Conservation (phyloP, 2,329 filamentous ascomycete genomes). For the Myriosclerotinia scirpicola region DNA sequence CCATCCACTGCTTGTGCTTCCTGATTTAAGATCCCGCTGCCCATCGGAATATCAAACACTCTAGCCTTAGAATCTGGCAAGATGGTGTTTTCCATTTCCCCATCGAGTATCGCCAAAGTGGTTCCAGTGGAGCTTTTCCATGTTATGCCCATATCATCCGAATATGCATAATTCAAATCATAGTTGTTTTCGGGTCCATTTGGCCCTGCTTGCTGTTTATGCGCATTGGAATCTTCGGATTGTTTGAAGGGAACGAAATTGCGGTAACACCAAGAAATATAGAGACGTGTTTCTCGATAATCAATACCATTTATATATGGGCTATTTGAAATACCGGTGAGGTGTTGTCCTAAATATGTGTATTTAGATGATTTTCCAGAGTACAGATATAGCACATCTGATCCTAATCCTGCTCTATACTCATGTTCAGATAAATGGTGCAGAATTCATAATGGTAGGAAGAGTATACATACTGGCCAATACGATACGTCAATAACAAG, state of each 20-base stretch:
- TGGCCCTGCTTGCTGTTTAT: constrained; percentile 37
- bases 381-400: constrained; percentile 34
- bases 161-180: constrained; percentile 35
- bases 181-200: constrained; percentile 37
- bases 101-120: constrained; percentile 26
- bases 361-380: constrained; percentile 30
- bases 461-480: constrained; percentile 32
- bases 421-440: background rate
- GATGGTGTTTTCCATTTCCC: constrained; percentile 24
- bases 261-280: constrained; percentile 37
- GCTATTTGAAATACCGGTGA: constrained; percentile 34
- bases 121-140: constrained; percentile 33
- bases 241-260: constrained; percentile 29
- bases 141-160: constrained; percentile 30
- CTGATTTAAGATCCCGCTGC: constrained; percentile 35
- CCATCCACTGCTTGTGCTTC: constrained; percentile 33
- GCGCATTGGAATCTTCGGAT: constrained; percentile 26
- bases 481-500: constrained; percentile 34
- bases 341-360: constrained; percentile 32
- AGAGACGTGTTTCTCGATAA: constrained; percentile 28
- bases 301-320: constrained; percentile 37
- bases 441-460: background rate
- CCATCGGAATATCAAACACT: constrained; percentile 35
- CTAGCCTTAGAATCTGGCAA: constrained; percentile 26
- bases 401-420: constrained; percentile 34